phyloP scores from a whole-genome alignment of 352 stramenopile genomes.

The Globisporangium echinulatum region DNA sequence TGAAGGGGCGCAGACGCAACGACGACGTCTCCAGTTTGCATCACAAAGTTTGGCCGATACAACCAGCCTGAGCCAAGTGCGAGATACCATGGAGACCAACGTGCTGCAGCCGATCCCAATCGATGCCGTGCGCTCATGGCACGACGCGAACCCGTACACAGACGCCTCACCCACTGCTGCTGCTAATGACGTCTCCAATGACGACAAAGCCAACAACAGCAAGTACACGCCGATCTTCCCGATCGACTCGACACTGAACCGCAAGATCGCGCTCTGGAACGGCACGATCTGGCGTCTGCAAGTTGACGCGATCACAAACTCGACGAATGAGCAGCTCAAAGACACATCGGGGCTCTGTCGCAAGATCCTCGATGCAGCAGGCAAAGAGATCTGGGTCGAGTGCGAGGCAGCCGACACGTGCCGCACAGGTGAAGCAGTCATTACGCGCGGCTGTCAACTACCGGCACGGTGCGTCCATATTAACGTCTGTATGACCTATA shows the following conservation, averaged over 20 bases:
- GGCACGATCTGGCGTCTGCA: constrained; percentile 44
- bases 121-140: constrained; percentile 5
- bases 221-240: constrained; percentile 15
- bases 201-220: not conserved
- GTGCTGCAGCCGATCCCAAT: constrained; percentile 1
- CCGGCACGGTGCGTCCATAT: constrained; percentile 39
- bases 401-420: constrained; percentile 52
- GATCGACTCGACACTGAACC: constrained; percentile 29
- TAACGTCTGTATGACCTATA: no score
- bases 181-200: no score
- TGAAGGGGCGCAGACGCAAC: no score
- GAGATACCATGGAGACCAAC: not conserved
- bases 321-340: constrained; percentile 66
- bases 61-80: no score
- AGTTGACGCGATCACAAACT: constrained; percentile 73
- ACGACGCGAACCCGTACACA: constrained; percentile 6
- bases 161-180: not conserved
- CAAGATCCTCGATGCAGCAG: constrained; percentile 62
- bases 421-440: constrained; percentile 76
- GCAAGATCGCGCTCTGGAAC: constrained; percentile 48
- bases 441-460: constrained; percentile 72
- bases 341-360: constrained; percentile 58
- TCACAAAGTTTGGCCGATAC: no score
- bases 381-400: constrained; percentile 66
- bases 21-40: no score